Evolutionary conservation across 2,329 filamentous ascomycete species (phyloP), one percentile per base, ranked within the genome.

Genomic region (Madurella fahalii): DNA sequence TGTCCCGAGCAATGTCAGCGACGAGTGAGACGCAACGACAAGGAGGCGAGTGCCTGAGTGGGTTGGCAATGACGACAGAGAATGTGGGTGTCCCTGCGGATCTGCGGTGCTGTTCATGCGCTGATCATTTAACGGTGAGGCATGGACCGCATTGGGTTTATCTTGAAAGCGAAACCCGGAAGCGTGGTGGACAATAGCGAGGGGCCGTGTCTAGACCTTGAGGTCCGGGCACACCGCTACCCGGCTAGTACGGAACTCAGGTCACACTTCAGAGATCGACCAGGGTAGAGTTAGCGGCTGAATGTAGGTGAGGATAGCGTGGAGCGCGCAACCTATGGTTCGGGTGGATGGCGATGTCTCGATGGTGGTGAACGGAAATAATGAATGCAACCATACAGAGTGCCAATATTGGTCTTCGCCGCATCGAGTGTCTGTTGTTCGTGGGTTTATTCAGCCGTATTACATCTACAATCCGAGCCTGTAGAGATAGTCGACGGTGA

Each of bases 391-490:
- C 32, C 45, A 18, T 47, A 17, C 9, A 20, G 25, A 12, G 37
- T 34, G 41, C 47, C 47, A 42, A 49, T 49, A 49, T 49, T 49
- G 39, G 40, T 32, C 40, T 49, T 32, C 40, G 47, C 47, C 47
- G 25, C 16, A 25, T 2, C n/a, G n/a, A 20, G 9, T 49, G 39
- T 32, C n/a, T 16, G n/a, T n/a, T 32, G 16, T 30, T 11, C 17
- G 8, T 41, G 20, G 25, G 18, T 5, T 15, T 34, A 30, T 49
- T 41, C 25, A 32, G 47, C 47, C 39, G 47, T 49, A 49, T 49
- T 41, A 49, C 47, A 41, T 34, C 25, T 42, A 9, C 17, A 42
- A 16, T 5, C 25, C 47, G 39, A 30, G 32, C 15, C 15, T 15
- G 25, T 3, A 25, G 25, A 25, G 25, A 25, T 25, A 25, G 4